Evolutionary conservation across 208 protist genomes (phyloP), one percentile per base, ranked within the genome.

Genomic region (Trypanosoma rangeli): DNA sequence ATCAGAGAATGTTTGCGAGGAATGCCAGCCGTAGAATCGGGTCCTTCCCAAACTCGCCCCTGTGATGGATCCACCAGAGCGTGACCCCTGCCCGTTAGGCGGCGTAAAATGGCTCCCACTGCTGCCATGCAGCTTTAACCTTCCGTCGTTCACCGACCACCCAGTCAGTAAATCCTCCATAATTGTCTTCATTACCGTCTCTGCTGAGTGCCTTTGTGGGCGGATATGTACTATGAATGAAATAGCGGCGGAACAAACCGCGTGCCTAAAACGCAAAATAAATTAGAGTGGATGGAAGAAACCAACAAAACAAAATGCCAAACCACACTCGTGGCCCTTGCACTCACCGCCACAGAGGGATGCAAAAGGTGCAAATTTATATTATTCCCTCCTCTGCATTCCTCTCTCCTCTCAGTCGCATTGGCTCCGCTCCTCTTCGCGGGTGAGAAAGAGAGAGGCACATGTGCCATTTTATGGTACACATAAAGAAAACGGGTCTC

Each of bases 281-380:
- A 68, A 58, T 66, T 70, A 2, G 49, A 69, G 5, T 37, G 52
- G 50, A 3, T 44, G 49, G 64, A 68, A 37, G 61, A 63, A 35
- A 60, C 28, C 13, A 72, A 57, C 7, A 58, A 58, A 22, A 67
- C 52, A 64, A 53, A 52, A 54, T 44, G 49, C 33, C 33, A 59
- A 54, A 59, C n/a, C 61, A 65, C 18, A 52, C 24, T 53, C 26
- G 57, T 50, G 35, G 35, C 35, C 35, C 26, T 22, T 29, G 58
- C 64, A 54, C 22, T 37, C 46, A 60, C 42, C 26, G 52, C 12
- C 44, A 74, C 61, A 83, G 57, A 26, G 58, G 39, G 73, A 72
- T 53, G 18, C n/a, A 78, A 39, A 62, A 73, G 55, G n/a, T 50
- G n/a, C 10, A 9, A 1, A 53, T 46, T 18, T 1, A 46, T 46